phyloP scores from a whole-genome alignment of 2,329 filamentous ascomycete genomes.

The Rutstroemia sp. region DNA sequence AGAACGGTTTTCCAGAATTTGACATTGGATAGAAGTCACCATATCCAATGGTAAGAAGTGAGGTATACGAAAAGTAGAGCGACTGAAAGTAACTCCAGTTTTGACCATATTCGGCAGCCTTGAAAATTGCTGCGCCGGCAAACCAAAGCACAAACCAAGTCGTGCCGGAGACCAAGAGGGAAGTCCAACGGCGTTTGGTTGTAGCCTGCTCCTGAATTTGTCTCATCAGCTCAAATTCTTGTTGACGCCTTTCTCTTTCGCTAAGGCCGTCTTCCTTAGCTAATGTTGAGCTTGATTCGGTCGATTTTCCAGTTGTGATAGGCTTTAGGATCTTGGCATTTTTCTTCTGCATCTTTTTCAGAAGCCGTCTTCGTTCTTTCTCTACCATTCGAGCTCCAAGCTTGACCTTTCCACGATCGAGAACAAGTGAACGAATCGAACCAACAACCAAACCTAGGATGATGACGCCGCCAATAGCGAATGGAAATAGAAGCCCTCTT shows the following conservation, averaged over 20 bases:
- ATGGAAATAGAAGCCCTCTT: conserved; percentile 72
- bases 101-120: conserved; percentile 42
- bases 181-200: conserved; percentile 64
- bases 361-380: conserved; percentile 44
- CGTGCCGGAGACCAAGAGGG: conserved; percentile 58
- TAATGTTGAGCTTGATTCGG: neutral
- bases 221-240: conserved; percentile 75
- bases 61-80: conserved; percentile 81
- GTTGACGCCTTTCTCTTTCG: conserved; percentile 55
- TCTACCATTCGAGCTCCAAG: conserved; percentile 52
- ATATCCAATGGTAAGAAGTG: conserved; percentile 79
- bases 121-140: conserved; percentile 69
- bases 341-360: conserved; percentile 41
- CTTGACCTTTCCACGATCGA: conserved; percentile 48
- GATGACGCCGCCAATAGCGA: conserved; percentile 74
- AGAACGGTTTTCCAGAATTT: conserved; percentile 75
- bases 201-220: conserved; percentile 62
- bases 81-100: conserved; percentile 69
- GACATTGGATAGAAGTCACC: conserved; percentile 72
- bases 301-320: conserved; percentile 9
- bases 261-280: conserved; percentile 16
- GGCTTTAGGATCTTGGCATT: conserved; percentile 44
- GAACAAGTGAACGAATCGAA: conserved; percentile 61
- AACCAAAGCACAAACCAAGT: conserved; percentile 74
- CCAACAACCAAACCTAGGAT: conserved; percentile 78